Conservation (phyloP, 345 rosid genomes). For the Eucalyptus regnans region DNA sequence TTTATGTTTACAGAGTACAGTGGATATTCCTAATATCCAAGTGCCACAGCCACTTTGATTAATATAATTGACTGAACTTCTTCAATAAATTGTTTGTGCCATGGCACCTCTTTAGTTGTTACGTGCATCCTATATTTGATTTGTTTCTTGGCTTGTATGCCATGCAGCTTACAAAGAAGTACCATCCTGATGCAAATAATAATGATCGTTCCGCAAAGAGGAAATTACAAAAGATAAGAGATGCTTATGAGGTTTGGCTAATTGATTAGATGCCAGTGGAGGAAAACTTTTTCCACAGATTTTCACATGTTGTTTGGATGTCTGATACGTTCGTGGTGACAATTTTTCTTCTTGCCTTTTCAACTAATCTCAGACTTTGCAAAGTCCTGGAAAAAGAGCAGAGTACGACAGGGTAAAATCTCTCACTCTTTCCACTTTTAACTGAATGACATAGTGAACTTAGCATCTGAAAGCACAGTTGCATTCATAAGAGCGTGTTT, state of each 20-base stretch:
- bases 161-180: constrained; percentile 84
- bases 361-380: constrained; percentile 39
- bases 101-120: neutral
- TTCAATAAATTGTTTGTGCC: neutral
- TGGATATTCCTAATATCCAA: neutral
- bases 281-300: neutral
- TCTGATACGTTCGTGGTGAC: neutral
- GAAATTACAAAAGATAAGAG: constrained; percentile 71
- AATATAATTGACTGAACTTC: neutral
- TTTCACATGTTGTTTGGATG: neutral
- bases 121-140: neutral
- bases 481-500: neutral
- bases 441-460: neutral
- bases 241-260: constrained; percentile 66
- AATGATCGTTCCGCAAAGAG: constrained; percentile 69
- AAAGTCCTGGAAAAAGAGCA: constrained; percentile 49
- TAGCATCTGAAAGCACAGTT: neutral
- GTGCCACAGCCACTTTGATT: neutral
- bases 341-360: neutral
- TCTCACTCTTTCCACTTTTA: neutral
- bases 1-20: neutral
- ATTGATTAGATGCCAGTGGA: neutral
- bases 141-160: neutral
- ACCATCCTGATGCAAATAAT: constrained; percentile 84
- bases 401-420: constrained; percentile 48